Evolutionary conservation across 2,329 filamentous ascomycete genomes (phyloP).

Genomic region (Cyclaneusma minus): DNA sequence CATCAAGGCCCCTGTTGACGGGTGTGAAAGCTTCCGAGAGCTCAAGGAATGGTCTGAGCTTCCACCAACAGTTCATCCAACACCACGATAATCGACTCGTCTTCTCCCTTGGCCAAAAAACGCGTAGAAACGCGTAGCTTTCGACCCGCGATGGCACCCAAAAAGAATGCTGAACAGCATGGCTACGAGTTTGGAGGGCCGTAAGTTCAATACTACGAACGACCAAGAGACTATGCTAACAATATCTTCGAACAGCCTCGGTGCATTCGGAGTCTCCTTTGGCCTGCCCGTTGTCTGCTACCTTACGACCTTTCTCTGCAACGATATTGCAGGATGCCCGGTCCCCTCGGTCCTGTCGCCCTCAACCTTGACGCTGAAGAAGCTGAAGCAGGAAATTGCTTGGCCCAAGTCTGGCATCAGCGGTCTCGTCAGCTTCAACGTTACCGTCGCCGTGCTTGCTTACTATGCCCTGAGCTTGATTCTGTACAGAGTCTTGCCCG

Average conservation of each 20-base stretch:
- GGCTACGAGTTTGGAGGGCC: constrained; percentile 20
- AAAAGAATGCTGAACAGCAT: constrained; percentile 12
- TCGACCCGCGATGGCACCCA: background rate
- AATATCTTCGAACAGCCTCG: constrained; percentile 48
- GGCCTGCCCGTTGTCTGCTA: constrained; percentile 69
- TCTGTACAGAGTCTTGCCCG: constrained; percentile 65
- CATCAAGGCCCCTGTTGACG: too few relatives aligned
- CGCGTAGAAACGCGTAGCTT: too few relatives aligned
- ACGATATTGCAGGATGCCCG: constrained; percentile 84
- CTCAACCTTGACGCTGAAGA: constrained; percentile 51
- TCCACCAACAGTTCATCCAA: too few relatives aligned
- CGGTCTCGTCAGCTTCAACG: constrained; percentile 55
- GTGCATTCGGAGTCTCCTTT: constrained; percentile 64
- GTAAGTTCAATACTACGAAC: constrained; percentile 10
- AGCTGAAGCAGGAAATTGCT: constrained; percentile 64
- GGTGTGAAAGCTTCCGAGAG: too few relatives aligned
- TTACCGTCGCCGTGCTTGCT: constrained; percentile 52
- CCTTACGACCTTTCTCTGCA: constrained; percentile 71
- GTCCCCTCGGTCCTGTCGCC: constrained; percentile 66
- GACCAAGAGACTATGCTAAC: background rate
- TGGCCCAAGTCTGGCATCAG: constrained; percentile 60
- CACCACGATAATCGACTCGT: too few relatives aligned
- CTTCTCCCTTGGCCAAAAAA: too few relatives aligned
- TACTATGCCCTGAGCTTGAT: constrained; percentile 68
- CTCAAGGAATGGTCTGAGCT: too few relatives aligned